These are phyloP conservation scores for Geotrichum reessii DNA, from an alignment of 1,139 yeast genomes.

Conservation along the genomic window DNA sequence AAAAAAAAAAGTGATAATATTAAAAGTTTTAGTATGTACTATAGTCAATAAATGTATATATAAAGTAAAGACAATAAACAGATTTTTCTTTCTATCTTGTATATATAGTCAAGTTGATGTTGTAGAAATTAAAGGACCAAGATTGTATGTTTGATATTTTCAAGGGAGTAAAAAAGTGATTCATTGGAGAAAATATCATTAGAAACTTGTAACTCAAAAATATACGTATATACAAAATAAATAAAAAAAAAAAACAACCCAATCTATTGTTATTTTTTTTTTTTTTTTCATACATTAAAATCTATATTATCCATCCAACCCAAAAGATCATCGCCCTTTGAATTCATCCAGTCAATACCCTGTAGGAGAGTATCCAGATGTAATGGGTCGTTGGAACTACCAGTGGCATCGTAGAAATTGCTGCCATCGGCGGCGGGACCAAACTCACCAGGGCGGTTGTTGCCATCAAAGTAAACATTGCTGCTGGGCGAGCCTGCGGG, in stretches of 20 bases:
- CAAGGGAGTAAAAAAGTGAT: neutral
- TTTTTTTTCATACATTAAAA: neutral
- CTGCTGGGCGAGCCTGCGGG: neutral
- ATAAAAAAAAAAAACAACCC: neutral
- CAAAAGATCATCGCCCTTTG: slow-evolving; percentile 73
- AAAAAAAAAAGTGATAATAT: neutral
- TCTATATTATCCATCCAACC: slow-evolving; percentile 76
- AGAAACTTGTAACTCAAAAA: neutral
- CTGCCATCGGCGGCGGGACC: neutral
- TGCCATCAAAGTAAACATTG: neutral
- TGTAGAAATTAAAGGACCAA: too few species aligned
- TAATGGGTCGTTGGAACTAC: slow-evolving; percentile 31
- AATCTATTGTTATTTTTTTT: neutral
- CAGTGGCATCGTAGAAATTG: slow-evolving; percentile 29
- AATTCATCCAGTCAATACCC: slow-evolving; percentile 78
- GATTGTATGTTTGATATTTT: too few species aligned
- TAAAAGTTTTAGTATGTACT: too few species aligned
- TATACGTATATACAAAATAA: neutral
- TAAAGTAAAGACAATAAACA: too few species aligned
- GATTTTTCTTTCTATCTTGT: too few species aligned
- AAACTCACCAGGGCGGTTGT: slow-evolving; percentile 2
- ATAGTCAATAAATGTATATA: too few species aligned
- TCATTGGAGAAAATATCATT: too few species aligned
- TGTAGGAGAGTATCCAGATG: slow-evolving; percentile 51
- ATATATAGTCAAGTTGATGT: too few species aligned